Evolutionary conservation across 2,329 filamentous ascomycete genomes (phyloP).

Genomic region (Fusarium succisae): DNA sequence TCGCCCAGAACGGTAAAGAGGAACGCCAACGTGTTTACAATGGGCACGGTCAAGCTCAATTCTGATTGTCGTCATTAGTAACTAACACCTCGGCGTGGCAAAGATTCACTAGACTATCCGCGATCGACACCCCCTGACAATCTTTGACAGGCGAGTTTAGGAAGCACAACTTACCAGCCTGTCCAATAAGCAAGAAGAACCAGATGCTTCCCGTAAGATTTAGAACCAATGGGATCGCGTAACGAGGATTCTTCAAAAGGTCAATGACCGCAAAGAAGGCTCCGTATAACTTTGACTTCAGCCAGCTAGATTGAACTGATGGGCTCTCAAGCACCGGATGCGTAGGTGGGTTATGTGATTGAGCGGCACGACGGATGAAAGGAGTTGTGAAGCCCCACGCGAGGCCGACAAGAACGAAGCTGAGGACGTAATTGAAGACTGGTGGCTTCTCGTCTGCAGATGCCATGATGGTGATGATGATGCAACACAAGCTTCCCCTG

Average conservation of each 20-base stretch:
- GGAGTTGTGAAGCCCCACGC: constrained; percentile 94
- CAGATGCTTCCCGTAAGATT: constrained; percentile 94
- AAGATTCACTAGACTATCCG: constrained; percentile 20
- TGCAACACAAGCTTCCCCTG: constrained; percentile 5
- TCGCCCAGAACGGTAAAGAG: constrained; percentile 95
- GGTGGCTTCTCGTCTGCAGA: constrained; percentile 52
- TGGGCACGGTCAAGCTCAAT: constrained; percentile 90
- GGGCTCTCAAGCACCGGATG: constrained; percentile 64
- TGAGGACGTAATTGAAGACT: constrained; percentile 83
- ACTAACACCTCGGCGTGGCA: constrained; percentile 11
- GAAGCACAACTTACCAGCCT: constrained; percentile 73
- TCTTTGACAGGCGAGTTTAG: constrained; percentile 7
- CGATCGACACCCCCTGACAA: constrained; percentile 21
- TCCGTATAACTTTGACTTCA: constrained; percentile 69
- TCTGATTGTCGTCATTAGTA: constrained; percentile 61
- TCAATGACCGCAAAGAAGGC: constrained; percentile 81
- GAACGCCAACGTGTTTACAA: constrained; percentile 93
- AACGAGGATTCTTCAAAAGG: constrained; percentile 80
- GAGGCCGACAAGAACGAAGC: constrained; percentile 89
- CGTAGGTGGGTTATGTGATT: constrained; percentile 72
- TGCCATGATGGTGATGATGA: constrained; percentile 22
- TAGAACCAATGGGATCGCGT: constrained; percentile 83
- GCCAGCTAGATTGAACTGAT: constrained; percentile 64
- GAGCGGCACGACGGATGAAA: constrained; percentile 89
- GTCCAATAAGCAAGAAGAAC: constrained; percentile 95